A percentile compares a stretch with the other conserved stretches of the same genome.
phyloP scores from a whole-genome alignment of 805 yeast genomes.

The Komagataella populi region DNA sequence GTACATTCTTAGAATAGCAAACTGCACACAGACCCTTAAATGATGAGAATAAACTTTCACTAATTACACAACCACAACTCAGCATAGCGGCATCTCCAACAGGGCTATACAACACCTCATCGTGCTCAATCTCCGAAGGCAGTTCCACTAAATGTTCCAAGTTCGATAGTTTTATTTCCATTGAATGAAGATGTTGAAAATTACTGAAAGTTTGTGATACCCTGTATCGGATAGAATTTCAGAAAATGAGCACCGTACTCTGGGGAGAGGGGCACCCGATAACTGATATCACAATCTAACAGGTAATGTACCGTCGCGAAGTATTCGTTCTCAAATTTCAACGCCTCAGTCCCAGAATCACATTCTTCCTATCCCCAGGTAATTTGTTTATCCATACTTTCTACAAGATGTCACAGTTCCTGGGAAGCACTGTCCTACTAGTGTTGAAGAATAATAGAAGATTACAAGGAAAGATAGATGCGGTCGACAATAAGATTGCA shows the following conservation, averaged over 20 bases:
- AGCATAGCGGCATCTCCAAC: constrained; percentile 18
- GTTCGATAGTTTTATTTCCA: constrained; percentile 7
- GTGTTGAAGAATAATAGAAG: constrained; percentile 9
- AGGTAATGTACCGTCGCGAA: not conserved
- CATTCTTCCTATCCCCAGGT: not conserved
- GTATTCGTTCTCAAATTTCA: not conserved
- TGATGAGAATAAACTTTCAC: constrained; percentile 16
- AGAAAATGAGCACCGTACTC: not conserved
- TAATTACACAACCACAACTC: constrained; percentile 25
- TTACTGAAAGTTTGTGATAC: not conserved
- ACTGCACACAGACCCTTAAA: constrained; percentile 20
- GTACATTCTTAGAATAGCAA: constrained; percentile 13
- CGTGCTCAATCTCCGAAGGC: not conserved
- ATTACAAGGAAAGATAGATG: not conserved
- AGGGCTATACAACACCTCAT: not conserved
- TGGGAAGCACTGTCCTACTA: constrained; percentile 1
- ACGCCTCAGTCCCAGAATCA: not conserved
- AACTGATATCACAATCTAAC: not conserved
- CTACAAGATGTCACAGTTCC: constrained; percentile 1
- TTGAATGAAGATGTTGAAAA: constrained; percentile 3
- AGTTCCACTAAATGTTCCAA: not conserved
- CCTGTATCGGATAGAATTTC: not conserved
- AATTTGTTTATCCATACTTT: not conserved
- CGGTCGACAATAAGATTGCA: not conserved
- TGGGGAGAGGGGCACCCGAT: not conserved